Evolutionary conservation across 306 rosid species (phyloP).

Genomic region (Acacia confusa): DNA sequence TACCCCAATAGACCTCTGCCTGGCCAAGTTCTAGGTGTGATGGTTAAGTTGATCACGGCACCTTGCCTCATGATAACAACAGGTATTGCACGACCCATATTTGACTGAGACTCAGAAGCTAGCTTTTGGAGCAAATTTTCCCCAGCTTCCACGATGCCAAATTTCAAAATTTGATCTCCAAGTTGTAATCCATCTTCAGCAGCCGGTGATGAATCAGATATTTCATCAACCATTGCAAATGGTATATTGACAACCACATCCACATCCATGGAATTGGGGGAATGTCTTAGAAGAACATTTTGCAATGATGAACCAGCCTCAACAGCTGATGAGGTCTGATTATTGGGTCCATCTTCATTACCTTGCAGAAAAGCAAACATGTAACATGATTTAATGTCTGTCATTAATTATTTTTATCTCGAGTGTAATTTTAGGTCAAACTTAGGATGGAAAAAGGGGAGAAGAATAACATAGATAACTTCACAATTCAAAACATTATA

Average conservation of each 20-base stretch:
- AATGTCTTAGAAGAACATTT: slow-evolving; percentile 42
- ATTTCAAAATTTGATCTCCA: slow-evolving; percentile 88
- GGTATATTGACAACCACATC: slow-evolving; percentile 62
- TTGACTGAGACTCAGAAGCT: slow-evolving; percentile 74
- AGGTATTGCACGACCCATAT: slow-evolving; percentile 54
- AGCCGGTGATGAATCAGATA: slow-evolving; percentile 84
- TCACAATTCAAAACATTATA: background rate
- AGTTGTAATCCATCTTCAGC: slow-evolving; percentile 90
- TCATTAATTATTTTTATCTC: background rate
- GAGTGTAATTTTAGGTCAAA: slow-evolving; percentile 13
- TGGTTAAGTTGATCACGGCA: slow-evolving; percentile 52
- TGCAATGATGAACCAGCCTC: slow-evolving; percentile 38
- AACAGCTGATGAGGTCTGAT: slow-evolving; percentile 40
- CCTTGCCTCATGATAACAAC: slow-evolving; percentile 76
- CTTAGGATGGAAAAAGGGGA: background rate
- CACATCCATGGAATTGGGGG: slow-evolving; percentile 51
- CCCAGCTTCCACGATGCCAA: slow-evolving; percentile 82
- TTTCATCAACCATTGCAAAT: slow-evolving; percentile 89
- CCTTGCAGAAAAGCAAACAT: slow-evolving; percentile 35
- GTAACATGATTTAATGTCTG: slow-evolving; percentile 14
- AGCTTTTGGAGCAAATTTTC: slow-evolving; percentile 70
- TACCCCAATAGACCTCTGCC: slow-evolving; percentile 97
- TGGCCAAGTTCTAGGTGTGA: slow-evolving; percentile 93
- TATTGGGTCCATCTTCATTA: slow-evolving; percentile 45
- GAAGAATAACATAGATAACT: background rate